Evolutionary conservation across 2,329 filamentous ascomycete genomes (phyloP).

Genomic region (Pseudonectria buxi): DNA sequence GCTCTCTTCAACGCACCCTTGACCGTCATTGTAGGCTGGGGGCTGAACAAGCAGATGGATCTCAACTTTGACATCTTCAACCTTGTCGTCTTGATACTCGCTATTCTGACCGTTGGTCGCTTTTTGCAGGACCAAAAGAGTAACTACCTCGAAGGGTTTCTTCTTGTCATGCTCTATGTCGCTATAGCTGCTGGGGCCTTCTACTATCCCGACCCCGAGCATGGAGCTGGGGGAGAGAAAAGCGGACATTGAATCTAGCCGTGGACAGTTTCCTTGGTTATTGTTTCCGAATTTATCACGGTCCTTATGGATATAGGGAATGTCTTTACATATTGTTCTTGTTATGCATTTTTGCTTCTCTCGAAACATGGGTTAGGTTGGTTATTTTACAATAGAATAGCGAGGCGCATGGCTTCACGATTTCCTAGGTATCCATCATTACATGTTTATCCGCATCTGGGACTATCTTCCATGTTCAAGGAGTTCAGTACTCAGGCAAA

Average conservation of each 20-base stretch:
- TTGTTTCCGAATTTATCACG: too few species aligned
- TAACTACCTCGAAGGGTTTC: constrained; percentile 80
- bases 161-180: constrained; percentile 65
- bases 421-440: too few species aligned
- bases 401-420: too few species aligned
- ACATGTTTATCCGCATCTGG: too few species aligned
- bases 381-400: too few species aligned
- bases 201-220: constrained; percentile 44
- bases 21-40: constrained; percentile 79
- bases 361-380: too few species aligned
- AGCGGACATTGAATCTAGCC: neutral
- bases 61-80: constrained; percentile 86
- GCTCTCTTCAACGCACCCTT: constrained; percentile 82
- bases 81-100: constrained; percentile 70
- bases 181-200: constrained; percentile 53
- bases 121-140: constrained; percentile 84
- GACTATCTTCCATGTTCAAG: too few species aligned
- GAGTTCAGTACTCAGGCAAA: neutral
- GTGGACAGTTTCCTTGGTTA: neutral
- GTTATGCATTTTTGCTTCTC: too few species aligned
- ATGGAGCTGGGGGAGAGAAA: constrained; percentile 2
- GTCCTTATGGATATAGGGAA: too few species aligned
- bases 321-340: too few species aligned
- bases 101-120: constrained; percentile 80
- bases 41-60: constrained; percentile 61